Percentiles rank a stretch among this genome's conserved stretches.
phyloP scores from a whole-genome alignment of 805 yeast species.

The Wickerhamiella cacticola region DNA sequence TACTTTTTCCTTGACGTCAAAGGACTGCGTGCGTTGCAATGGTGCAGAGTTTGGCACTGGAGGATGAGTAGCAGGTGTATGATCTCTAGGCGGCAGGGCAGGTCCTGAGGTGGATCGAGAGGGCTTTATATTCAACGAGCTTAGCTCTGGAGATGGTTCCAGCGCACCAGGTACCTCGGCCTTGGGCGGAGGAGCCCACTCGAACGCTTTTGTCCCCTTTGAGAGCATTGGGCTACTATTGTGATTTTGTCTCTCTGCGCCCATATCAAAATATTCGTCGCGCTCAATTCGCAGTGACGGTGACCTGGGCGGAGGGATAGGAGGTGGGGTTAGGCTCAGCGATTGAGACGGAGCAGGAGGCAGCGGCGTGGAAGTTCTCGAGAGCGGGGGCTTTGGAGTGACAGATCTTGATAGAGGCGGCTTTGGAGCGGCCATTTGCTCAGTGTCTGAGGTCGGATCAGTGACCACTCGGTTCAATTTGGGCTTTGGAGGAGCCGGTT shows the following conservation, averaged over 20 bases:
- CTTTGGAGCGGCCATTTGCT: not conserved
- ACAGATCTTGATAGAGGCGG: constrained; percentile 7
- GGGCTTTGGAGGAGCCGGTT: constrained; percentile 4
- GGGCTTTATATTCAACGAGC: too few species aligned
- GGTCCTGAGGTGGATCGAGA: not conserved
- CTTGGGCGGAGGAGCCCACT: constrained; percentile 1
- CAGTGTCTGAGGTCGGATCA: not conserved
- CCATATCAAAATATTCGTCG: not conserved
- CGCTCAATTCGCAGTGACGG: not conserved
- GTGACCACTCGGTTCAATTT: not conserved
- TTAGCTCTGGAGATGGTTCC: not conserved
- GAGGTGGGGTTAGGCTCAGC: not conserved
- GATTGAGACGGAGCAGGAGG: not conserved
- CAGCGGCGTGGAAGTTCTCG: not conserved
- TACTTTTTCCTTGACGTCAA: not conserved
- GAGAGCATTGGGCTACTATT: not conserved
- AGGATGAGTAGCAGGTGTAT: not conserved
- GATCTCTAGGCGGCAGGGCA: not conserved
- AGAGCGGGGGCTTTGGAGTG: not conserved
- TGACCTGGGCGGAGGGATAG: constrained; percentile 1
- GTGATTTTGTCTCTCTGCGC: not conserved
- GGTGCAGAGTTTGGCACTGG: not conserved
- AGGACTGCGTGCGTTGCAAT: not conserved
- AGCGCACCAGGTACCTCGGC: not conserved
- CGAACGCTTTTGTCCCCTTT: not conserved